phyloP scores from a whole-genome alignment of 371 early-diverging fungal genomes.

The Rhizopus delemar region DNA sequence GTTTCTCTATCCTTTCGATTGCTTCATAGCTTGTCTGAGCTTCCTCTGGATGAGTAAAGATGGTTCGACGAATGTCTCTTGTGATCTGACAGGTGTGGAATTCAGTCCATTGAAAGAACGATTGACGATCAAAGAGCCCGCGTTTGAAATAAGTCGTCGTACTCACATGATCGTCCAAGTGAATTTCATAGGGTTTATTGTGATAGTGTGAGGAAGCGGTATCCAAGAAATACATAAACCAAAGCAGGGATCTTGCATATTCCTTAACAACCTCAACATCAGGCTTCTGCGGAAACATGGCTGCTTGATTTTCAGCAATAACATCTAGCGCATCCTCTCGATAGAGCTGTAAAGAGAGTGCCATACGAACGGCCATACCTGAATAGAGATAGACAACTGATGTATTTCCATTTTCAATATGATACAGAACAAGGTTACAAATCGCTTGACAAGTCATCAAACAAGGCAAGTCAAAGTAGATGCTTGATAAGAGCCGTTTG shows the following conservation, averaged over 20 bases:
- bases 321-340: conserved; percentile 31
- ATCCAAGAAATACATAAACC: conserved; percentile 49
- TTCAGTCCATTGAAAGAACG: conserved; percentile 37
- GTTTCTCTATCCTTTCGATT: conserved; percentile 43
- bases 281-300: conserved; percentile 11
- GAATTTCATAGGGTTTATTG: conserved; percentile 47
- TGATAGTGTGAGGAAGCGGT: conserved; percentile 49
- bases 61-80: conserved; percentile 45
- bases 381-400: conserved; percentile 45
- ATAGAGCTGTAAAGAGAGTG: conserved; percentile 35
- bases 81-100: conserved; percentile 45
- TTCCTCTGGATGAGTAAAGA: conserved; percentile 30
- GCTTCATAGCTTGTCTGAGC: conserved; percentile 32
- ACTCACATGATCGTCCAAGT: conserved; percentile 31
- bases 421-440: conserved; percentile 46
- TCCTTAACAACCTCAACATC: conserved; percentile 13
- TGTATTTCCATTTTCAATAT: conserved; percentile 50
- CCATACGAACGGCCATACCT: conserved; percentile 52
- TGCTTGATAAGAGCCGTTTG: conserved; percentile 32
- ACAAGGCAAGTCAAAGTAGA: conserved; percentile 45
- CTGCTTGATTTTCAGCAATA: conserved; percentile 14
- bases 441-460: conserved; percentile 42
- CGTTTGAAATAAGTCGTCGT: conserved; percentile 29
- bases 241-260: conserved; percentile 41
- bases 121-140: conserved; percentile 23